phyloP scores from a whole-genome alignment of 2,329 filamentous ascomycete species.

The Fusarium solani-melongenae region DNA sequence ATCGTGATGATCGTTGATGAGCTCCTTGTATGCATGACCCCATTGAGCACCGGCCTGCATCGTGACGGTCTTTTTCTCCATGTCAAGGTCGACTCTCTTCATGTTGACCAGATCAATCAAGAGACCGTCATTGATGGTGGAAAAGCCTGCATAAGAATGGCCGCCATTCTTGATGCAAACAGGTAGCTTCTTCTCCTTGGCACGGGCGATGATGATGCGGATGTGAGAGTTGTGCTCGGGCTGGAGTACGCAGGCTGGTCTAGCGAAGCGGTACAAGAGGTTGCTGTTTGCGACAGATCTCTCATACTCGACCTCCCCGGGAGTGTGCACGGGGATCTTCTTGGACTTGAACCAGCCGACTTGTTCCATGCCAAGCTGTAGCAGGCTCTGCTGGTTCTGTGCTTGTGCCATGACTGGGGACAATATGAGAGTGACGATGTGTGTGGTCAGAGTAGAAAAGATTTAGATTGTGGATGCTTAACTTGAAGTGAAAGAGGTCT shows the following conservation, averaged over 20 bases:
- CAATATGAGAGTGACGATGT: background rate
- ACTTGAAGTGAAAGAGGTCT: background rate
- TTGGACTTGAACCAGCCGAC: conserved; percentile 5
- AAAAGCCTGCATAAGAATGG: conserved; percentile 47
- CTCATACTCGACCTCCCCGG: conserved; percentile 17
- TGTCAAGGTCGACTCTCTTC: conserved; percentile 43
- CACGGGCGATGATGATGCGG: background rate
- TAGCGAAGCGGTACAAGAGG: conserved; percentile 26
- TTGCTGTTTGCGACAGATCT: conserved; percentile 26
- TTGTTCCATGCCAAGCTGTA: conserved; percentile 1
- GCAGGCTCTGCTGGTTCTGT: background rate
- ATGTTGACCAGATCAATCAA: conserved; percentile 46
- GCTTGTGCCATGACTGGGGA: background rate
- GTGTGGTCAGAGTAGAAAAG: background rate
- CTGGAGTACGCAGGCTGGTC: conserved; percentile 24
- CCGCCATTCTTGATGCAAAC: conserved; percentile 47
- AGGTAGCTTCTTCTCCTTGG: background rate
- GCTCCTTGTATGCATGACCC: conserved; percentile 47
- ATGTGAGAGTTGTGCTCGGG: conserved; percentile 23
- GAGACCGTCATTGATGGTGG: conserved; percentile 43
- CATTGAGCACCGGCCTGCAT: conserved; percentile 45
- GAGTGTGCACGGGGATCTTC: conserved; percentile 7
- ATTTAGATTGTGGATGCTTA: background rate
- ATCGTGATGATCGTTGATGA: conserved; percentile 39
- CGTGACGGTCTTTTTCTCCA: conserved; percentile 24